Evolutionary conservation across 2,329 filamentous ascomycete genomes (phyloP), one percentile per base, ranked within the genome.

Genomic region (Cladosporium cucumerinum): DNA sequence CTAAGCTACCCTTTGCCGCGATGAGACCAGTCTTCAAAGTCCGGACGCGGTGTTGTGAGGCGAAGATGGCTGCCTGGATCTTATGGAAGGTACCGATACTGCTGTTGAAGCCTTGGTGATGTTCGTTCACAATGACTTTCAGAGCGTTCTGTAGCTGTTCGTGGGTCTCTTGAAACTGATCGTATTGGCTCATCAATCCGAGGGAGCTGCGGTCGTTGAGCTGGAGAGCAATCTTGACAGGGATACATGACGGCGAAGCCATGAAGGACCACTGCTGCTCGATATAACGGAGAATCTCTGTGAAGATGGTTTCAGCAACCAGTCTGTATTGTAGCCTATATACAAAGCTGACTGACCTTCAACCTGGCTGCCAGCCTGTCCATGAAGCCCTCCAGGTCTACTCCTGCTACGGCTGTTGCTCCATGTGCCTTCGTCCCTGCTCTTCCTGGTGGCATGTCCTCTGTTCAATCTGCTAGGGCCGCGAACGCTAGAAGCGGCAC

Each of bases 51-150:
- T 88, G 88, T 78, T 99, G 95, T 18, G 93, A 97, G 59, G 87
- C 84, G 72, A 94, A 91, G 69, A 99, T 95, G 78, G 92, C 97
- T 61, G 89, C 87, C 77, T 99, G 95, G 67, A 99, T 99, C 78
- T 96, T 97, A 82, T 99, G 96, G 75, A 98, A 99, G 23, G 94
- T 98, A 77, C 94, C 95, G 68, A 99, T 98, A 59, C 94, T 97
- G 78, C 92, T 97, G 80, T 98, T 99, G 84, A 99, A 99, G 55
- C 95, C 96, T 78, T 99, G 95, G 75, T 99, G 94, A 75, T 99
- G 94, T 80, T 99, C 94, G 77, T 99, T 97, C 28, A 99, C 95
- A 72, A 99, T 97, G 36, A 89, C 88, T 78, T 97, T 97, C 65
- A 99, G 83, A 11, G 94, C 93, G 71, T 90, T 89, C 75, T 99